These are phyloP conservation scores for Penicillium freii DNA, from an alignment of 2,329 filamentous ascomycete genomes.

Conservation along the genomic window DNA sequence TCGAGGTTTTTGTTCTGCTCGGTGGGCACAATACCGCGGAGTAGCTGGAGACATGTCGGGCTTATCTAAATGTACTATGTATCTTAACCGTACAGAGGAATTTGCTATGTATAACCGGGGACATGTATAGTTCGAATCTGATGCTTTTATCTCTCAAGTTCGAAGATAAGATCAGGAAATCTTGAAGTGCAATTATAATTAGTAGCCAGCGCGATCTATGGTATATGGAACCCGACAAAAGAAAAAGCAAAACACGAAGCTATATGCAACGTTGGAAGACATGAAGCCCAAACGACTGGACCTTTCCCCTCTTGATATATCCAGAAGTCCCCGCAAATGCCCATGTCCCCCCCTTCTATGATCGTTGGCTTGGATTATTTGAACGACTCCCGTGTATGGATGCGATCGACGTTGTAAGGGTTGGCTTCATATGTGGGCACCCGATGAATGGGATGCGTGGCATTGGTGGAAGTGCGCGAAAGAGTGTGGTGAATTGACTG, in stretches of 20 bases:
- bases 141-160: background rate
- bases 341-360: background rate
- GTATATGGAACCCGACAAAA: background rate
- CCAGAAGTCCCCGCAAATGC: background rate
- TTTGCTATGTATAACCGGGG: background rate
- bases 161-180: background rate
- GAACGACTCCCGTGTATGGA: conserved; percentile 23
- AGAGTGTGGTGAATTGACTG: conserved; percentile 10
- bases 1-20: no score
- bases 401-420: conserved; percentile 20
- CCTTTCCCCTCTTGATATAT: background rate
- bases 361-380: conserved; percentile 5
- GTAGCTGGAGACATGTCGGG: background rate
- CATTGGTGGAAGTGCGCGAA: conserved; percentile 10
- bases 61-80: background rate
- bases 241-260: background rate
- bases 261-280: background rate
- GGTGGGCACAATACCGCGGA: background rate
- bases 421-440: conserved; percentile 23
- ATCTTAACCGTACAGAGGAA: background rate
- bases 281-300: background rate
- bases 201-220: conserved; percentile 2
- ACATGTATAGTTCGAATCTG: background rate
- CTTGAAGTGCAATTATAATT: conserved; percentile 3
- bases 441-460: conserved; percentile 10